Conservation (phyloP, 2,329 filamentous ascomycete species). For the Pseudocercospora fuligena region DNA sequence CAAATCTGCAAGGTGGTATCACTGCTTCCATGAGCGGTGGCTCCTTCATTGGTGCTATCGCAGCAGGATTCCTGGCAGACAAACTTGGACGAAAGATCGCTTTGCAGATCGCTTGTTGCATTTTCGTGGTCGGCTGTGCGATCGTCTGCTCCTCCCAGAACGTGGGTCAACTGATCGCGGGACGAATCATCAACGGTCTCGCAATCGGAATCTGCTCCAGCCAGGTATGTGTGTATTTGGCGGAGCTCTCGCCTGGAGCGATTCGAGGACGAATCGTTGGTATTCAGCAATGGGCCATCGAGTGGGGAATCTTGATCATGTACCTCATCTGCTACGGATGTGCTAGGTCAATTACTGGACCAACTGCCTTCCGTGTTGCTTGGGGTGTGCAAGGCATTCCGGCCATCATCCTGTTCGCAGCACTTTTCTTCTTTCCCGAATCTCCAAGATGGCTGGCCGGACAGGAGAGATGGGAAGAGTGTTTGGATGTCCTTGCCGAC, state of each 20-base stretch:
- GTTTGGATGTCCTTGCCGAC: constrained; percentile 47
- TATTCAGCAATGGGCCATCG: constrained; percentile 75
- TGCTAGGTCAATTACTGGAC: constrained; percentile 41
- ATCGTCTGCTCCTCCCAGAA: constrained; percentile 67
- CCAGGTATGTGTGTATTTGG: constrained; percentile 67
- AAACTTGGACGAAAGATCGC: constrained; percentile 56
- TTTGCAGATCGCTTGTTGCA: constrained; percentile 55
- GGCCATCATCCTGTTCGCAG: constrained; percentile 50
- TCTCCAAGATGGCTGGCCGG: constrained; percentile 56
- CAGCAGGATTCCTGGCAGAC: constrained; percentile 64
- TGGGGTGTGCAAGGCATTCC: constrained; percentile 54
- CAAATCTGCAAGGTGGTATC: constrained; percentile 67
- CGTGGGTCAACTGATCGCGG: constrained; percentile 70
- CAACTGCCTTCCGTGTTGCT: constrained; percentile 58
- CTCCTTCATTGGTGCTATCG: constrained; percentile 66
- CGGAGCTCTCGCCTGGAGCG: constrained; percentile 63
- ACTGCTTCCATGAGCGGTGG: constrained; percentile 72
- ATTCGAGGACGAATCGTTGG: constrained; percentile 70
- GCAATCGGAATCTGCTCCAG: constrained; percentile 73
- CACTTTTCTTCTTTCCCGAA: constrained; percentile 52
- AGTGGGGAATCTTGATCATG: constrained; percentile 67
- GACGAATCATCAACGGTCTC: constrained; percentile 71
- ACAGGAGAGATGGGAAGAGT: constrained; percentile 52
- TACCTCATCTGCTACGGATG: constrained; percentile 70
- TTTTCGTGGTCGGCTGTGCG: constrained; percentile 59